Evolutionary conservation across 1,139 yeast species (phyloP), one percentile per base, ranked within the genome.

Genomic region (Diutina scorzettiae): DNA sequence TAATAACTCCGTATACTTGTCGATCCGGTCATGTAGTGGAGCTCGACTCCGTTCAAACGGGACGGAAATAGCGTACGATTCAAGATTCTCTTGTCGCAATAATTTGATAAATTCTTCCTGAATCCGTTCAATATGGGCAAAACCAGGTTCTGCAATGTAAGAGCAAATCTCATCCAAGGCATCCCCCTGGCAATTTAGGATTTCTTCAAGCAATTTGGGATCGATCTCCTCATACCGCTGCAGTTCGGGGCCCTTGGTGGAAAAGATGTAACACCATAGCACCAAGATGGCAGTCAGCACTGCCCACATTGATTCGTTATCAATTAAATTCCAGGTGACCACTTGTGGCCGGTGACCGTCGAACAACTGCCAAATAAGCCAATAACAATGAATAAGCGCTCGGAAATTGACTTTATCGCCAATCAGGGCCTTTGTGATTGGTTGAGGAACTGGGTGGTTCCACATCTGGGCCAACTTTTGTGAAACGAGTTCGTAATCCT

Each of bases 381-480:
- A 61, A 52, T 74, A 78, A 46, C 83, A 78, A 54, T 79, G 84
- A 6, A 80, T 63, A n/a, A 79, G 74, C 39, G 77, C 54, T 30
- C 68, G 58, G 31, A 60, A 47, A 47, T 66, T 66, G 19, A 63
- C 56, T 40, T 58, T 43, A 34, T 66, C 68, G 39, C 49, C 69
- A 19, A 50, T 46, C 21, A 23, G 39, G 1, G 39, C 39, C 27
- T 16, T 14, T 6, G 37, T 19, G 6, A 23, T 2, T n/a, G 39
- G 28, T 3, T n/a, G 18, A 3, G 39, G 28, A 17, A 23, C 7
- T 8, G 53, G 43, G 24, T 53, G 52, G 37, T 49, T 37, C 80
- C 81, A 80, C 49, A 73, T 74, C 33, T 53, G 56, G 42, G 55
- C 61, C 37, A 79, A 65, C 52, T 76, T 73, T 32, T 64, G 63